A percentile compares a stretch with the other conserved stretches of the same genome.
Evolutionary conservation across 2,329 filamentous ascomycete species (phyloP).

Genomic region (Colletotrichum sp.): DNA sequence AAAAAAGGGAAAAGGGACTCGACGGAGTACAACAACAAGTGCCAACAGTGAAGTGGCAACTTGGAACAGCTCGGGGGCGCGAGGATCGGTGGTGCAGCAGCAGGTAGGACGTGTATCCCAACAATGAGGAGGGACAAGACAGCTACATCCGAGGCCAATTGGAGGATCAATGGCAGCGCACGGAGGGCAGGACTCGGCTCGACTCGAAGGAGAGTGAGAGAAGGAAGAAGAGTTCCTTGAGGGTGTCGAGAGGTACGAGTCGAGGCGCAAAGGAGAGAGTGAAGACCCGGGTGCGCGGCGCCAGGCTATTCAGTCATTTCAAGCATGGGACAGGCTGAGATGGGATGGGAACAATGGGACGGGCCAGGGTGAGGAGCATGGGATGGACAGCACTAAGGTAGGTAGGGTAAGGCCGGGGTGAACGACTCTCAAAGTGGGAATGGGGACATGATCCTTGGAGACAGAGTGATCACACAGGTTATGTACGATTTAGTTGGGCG

Average conservation of each 20-base stretch:
- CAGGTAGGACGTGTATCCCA: constrained; percentile 4
- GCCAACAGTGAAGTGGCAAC: constrained; percentile 17
- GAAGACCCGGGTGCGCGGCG: constrained; percentile 5
- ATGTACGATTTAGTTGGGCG: background rate
- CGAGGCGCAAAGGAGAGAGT: background rate
- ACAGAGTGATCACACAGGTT: constrained; percentile 33
- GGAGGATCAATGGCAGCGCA: constrained; percentile 3
- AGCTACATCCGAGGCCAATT: constrained; percentile 14
- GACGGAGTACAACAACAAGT: background rate
- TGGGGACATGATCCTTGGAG: background rate
- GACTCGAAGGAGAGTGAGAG: background rate
- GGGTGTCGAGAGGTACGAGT: background rate
- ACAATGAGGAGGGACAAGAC: background rate
- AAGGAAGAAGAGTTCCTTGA: background rate
- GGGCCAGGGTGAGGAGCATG: constrained; percentile 3
- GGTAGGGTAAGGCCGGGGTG: background rate
- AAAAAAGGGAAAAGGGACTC: background rate
- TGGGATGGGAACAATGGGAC: constrained; percentile 14
- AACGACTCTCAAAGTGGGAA: background rate
- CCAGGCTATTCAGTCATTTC: constrained; percentile 5
- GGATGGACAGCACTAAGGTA: constrained; percentile 6
- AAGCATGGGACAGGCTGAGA: constrained; percentile 19
- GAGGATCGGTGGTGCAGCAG: background rate
- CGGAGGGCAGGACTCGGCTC: background rate
- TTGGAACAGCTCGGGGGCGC: background rate